These are phyloP conservation scores for Gloeostereum incarnatum DNA, from an alignment of 768 basidiomycete genomes.

Conservation along the genomic window DNA sequence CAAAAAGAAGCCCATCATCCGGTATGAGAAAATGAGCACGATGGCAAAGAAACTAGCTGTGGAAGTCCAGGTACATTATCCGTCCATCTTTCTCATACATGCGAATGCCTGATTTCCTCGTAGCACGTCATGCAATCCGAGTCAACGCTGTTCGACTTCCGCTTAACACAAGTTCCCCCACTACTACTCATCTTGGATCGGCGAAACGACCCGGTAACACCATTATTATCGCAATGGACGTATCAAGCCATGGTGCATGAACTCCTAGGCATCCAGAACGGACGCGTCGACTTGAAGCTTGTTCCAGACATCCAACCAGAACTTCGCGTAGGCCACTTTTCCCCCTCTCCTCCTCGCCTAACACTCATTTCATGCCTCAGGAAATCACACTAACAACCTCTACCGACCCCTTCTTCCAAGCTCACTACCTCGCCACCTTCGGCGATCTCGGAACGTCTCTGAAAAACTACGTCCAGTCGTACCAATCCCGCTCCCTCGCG, in stretches of 20 bases:
- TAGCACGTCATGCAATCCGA: constrained; percentile 79
- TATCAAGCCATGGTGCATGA: constrained; percentile 99
- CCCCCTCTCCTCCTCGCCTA: constrained; percentile 3
- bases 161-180: constrained; percentile 81
- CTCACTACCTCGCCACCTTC: constrained; percentile 86
- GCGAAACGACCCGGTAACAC: constrained; percentile 95
- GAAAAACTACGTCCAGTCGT: constrained; percentile 89
- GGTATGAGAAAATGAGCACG: constrained; percentile 87
- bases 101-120: constrained; percentile 3
- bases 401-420: constrained; percentile 91
- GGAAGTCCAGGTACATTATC: constrained; percentile 66
- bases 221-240: constrained; percentile 95
- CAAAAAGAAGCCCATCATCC: constrained; percentile 91
- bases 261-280: constrained; percentile 86
- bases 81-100: not conserved
- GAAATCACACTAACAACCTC: constrained; percentile 90
- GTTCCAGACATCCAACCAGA: constrained; percentile 86
- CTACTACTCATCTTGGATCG: constrained; percentile 89
- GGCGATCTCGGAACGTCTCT: constrained; percentile 92
- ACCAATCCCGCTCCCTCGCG: constrained; percentile 75
- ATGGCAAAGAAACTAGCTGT: constrained; percentile 86
- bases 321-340: constrained; percentile 48
- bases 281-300: constrained; percentile 74
- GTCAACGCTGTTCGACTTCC: constrained; percentile 84
- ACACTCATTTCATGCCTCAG: constrained; percentile 26